These are phyloP conservation scores for Theobroma cacao DNA, from an alignment of 345 rosid genomes.

Conservation along the genomic window DNA sequence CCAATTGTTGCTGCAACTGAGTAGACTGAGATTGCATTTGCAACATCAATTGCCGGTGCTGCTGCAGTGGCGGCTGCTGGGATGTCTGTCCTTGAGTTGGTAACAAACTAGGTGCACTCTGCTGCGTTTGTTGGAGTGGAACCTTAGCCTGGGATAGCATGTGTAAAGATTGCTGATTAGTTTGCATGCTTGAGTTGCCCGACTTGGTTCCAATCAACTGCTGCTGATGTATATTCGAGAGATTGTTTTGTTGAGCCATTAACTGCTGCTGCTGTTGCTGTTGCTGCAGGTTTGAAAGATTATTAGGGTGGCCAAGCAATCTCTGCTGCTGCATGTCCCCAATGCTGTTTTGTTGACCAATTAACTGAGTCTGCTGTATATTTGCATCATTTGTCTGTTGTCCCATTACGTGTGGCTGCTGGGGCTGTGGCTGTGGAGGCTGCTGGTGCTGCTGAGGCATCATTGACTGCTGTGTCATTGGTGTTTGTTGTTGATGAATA, in stretches of 20 bases:
- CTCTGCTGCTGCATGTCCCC: constrained; percentile 89
- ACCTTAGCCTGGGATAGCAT: constrained; percentile 70
- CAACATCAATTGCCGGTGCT: constrained; percentile 55
- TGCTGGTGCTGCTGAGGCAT: constrained; percentile 20
- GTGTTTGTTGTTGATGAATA: constrained; percentile 75
- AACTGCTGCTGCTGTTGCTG: constrained; percentile 63
- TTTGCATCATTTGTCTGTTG: constrained; percentile 58
- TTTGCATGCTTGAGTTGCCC: constrained; percentile 71
- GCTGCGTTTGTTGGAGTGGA: constrained; percentile 63
- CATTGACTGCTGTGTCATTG: constrained; percentile 64
- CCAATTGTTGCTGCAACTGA: constrained; percentile 52
- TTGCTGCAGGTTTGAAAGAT: constrained; percentile 37
- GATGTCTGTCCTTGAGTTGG: constrained; percentile 62
- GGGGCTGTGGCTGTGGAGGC: constrained; percentile 39
- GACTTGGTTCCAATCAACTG: constrained; percentile 72
- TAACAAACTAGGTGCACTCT: constrained; percentile 52
- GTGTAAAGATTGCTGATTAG: constrained; percentile 64
- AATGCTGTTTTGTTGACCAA: constrained; percentile 58
- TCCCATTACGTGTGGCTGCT: constrained; percentile 55
- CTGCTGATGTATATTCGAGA: constrained; percentile 60
- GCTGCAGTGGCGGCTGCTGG: constrained; percentile 62
- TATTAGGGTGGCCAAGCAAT: constrained; percentile 69
- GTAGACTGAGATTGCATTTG: constrained; percentile 72
- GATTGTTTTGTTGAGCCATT: constrained; percentile 64
- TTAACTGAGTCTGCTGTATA: constrained; percentile 66